phyloP scores from a whole-genome alignment of 148 eudicot species.

The Gaultheria prostrata region DNA sequence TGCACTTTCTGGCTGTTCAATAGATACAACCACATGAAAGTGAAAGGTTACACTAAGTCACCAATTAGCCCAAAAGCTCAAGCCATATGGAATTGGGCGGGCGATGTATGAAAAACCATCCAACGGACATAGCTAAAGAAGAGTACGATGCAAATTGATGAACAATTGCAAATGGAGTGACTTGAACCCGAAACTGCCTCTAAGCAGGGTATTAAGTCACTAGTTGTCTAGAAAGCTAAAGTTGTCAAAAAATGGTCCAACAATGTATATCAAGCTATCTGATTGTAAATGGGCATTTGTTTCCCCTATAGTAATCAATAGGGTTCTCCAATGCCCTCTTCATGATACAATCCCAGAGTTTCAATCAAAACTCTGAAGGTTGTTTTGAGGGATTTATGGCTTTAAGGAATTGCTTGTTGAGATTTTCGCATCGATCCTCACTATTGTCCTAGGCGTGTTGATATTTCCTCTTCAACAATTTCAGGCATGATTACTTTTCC shows the following conservation, averaged over 20 bases:
- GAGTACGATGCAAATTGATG: neutral
- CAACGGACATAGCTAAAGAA: neutral
- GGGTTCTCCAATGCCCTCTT: neutral
- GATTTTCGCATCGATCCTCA: neutral
- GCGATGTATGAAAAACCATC: neutral
- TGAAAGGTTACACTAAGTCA: neutral
- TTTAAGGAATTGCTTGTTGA: neutral
- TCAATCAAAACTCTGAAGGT: neutral
- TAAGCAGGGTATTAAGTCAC: neutral
- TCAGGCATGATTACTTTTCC: constrained; percentile 68
- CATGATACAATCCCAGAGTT: neutral
- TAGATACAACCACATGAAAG: neutral
- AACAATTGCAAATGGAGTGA: neutral
- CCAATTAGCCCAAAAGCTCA: neutral
- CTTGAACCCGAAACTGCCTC: neutral
- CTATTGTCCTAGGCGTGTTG: neutral
- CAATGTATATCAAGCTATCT: neutral
- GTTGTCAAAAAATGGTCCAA: neutral
- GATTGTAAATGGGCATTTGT: neutral
- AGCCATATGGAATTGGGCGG: neutral
- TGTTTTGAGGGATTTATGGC: neutral
- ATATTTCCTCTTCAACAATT: neutral
- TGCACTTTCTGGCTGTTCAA: neutral
- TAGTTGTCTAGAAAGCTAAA: neutral
- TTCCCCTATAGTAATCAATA: neutral